Percentiles rank a stretch among this genome's conserved stretches.
phyloP scores from a whole-genome alignment of 257 asterid genomes.

The Gardenia jasminoides region DNA sequence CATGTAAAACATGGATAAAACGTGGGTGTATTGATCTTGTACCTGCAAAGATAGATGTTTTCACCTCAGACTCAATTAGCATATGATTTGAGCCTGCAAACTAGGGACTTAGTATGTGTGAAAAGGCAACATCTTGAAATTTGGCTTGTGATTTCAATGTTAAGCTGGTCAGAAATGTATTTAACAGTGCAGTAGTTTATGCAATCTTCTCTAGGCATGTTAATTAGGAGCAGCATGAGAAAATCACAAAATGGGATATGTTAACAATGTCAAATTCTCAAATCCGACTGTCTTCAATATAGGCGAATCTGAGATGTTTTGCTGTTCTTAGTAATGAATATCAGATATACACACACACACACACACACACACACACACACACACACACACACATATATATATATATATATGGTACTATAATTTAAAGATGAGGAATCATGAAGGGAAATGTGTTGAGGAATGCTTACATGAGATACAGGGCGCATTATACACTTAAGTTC shows the following conservation, averaged over 20 bases:
- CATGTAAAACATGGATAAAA: neutral
- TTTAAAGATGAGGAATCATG: neutral
- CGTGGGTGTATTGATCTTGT: neutral
- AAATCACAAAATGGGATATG: neutral
- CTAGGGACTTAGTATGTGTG: neutral
- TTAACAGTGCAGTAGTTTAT: neutral
- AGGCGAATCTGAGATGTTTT: neutral
- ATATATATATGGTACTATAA: too few relatives aligned
- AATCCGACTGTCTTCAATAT: too few relatives aligned
- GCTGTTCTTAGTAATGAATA: too few relatives aligned
- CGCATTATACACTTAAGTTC: neutral
- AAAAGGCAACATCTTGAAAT: neutral
- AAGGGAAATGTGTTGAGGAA: neutral
- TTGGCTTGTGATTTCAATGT: neutral
- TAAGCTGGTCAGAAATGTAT: neutral
- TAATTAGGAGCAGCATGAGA: neutral
- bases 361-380: too few relatives aligned
- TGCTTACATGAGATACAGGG: neutral
- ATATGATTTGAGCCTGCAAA: neutral
- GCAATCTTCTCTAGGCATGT: neutral
- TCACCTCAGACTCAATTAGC: neutral
- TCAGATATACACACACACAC: too few relatives aligned
- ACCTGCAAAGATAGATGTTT: neutral
- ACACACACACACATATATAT: too few relatives aligned
- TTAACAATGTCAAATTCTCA: neutral